Base-by-base conservation (phyloP, 805 yeast species). In the Kuraishia borneana region DNA sequence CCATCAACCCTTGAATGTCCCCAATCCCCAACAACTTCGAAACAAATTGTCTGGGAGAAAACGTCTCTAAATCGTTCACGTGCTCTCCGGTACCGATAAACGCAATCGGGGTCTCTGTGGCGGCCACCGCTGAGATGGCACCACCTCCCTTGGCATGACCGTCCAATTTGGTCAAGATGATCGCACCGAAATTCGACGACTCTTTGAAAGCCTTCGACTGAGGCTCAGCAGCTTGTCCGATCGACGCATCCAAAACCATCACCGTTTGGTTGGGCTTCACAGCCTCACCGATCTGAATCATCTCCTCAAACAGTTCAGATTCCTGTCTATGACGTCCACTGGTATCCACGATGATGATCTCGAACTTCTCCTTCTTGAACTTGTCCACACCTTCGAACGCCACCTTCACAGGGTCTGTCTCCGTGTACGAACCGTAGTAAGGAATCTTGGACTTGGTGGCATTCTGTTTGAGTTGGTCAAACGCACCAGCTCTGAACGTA, bases 101-200 rank as follows among this genome's bases (percentile, higher is more conserved):
- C 6, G 83, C 83, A 45, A 89, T 81, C 6, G 98, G 98, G 0
- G 97, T 92, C 36, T 83, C 70, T 2, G 97, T 89, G 2, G 96
- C 92, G 2, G 98, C 98, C 36, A 89, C 96, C 0, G 98, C 98
- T 26, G 96, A 85, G 36, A 89, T 88, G 21, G 98, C 98, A 66
- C 98, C 98, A 61, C 98, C 98, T 56, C 98, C 98, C 60, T 83
- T 89, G 26, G 97, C 98, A 50, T 92, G 96, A 34, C 97, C 97
- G 59, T 89, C 98, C 94, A 89, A 77, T 56, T 89, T 89, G 17
- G 98, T 89, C 51, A 89, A 68, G 39, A 89, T 81, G 42, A 89
- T 89, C 18, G 96, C 87, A 47, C 98, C 98, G 51, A 92, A 92
- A 51, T 89, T 78, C 4, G 96, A 68, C 21, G 88, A 74, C 34